Conservation (phyloP, 2,329 filamentous ascomycete species). For the Cercospora sp. region DNA sequence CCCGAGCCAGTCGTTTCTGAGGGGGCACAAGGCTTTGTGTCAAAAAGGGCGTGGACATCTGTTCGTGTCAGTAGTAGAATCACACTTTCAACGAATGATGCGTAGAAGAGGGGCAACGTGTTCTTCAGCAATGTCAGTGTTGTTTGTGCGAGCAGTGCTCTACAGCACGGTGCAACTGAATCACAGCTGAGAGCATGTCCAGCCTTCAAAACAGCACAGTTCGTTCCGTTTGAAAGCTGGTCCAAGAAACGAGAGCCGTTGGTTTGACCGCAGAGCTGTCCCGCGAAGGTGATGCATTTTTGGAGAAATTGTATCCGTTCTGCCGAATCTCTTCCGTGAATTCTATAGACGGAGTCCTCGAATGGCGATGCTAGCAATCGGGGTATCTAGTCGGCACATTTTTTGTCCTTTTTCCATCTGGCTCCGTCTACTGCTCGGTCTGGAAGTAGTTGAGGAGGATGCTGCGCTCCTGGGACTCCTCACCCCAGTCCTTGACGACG, state of each 20-base stretch:
- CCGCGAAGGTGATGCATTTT: conserved; percentile 2
- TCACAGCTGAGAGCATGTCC: neutral
- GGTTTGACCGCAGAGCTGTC: neutral
- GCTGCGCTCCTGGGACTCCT: conserved; percentile 98
- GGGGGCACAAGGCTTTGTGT: neutral
- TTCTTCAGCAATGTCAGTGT: neutral
- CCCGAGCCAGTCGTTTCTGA: neutral
- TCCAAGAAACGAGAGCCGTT: neutral
- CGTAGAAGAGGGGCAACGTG: neutral
- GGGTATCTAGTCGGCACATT: conserved; percentile 10
- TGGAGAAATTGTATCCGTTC: neutral
- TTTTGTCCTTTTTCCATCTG: neutral
- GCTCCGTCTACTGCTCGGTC: conserved; percentile 61
- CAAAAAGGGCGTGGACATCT: neutral
- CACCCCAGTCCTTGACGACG: conserved; percentile 99
- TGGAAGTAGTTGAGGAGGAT: conserved; percentile 99
- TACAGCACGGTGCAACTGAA: neutral
- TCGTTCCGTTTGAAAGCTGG: neutral
- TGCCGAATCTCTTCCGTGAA: conserved; percentile 7
- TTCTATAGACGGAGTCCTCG: conserved; percentile 2
- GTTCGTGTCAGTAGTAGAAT: neutral
- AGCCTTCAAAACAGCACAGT: neutral
- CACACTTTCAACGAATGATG: neutral
- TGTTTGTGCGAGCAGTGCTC: neutral
- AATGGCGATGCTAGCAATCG: conserved; percentile 8